Conservation (phyloP, 371 early-diverging fungal genomes). For the Parasitella parasitica region DNA sequence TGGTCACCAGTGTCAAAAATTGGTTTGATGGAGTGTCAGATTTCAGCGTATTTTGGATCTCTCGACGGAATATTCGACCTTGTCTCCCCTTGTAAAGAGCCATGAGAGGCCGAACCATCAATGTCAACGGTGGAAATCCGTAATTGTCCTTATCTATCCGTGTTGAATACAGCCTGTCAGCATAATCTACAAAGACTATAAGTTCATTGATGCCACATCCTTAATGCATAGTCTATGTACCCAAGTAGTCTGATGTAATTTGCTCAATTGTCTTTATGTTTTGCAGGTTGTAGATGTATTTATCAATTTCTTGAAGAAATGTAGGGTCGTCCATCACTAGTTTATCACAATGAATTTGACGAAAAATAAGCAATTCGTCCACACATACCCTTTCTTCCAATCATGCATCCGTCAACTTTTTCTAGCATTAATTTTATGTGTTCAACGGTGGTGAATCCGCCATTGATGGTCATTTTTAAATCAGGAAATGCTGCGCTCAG, state of each 20-base stretch:
- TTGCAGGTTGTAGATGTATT: constrained; percentile 11
- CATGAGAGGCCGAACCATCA: constrained; percentile 38
- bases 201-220: not conserved
- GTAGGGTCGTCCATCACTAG: constrained; percentile 40
- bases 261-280: constrained; percentile 30
- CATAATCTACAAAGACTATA: constrained; percentile 21
- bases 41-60: constrained; percentile 21
- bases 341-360: too few species aligned
- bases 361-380: too few species aligned
- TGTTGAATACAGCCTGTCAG: constrained; percentile 20
- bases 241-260: constrained; percentile 44
- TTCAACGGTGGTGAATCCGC: constrained; percentile 65
- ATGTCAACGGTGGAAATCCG: constrained; percentile 32
- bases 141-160: constrained; percentile 3
- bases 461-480: constrained; percentile 75
- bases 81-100: constrained; percentile 27
- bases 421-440: constrained; percentile 46
- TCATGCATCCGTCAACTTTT: constrained; percentile 71
- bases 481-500: constrained; percentile 66
- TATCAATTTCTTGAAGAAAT: constrained; percentile 35
- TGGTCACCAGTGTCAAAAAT: constrained; percentile 18
- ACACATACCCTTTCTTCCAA: constrained; percentile 67
- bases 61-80: constrained; percentile 39
- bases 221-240: constrained; percentile 12
- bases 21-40: constrained; percentile 5